These are phyloP conservation scores for Waitea zeae DNA, from an alignment of 1,284 basidiomycete genomes.

Conservation along the genomic window DNA sequence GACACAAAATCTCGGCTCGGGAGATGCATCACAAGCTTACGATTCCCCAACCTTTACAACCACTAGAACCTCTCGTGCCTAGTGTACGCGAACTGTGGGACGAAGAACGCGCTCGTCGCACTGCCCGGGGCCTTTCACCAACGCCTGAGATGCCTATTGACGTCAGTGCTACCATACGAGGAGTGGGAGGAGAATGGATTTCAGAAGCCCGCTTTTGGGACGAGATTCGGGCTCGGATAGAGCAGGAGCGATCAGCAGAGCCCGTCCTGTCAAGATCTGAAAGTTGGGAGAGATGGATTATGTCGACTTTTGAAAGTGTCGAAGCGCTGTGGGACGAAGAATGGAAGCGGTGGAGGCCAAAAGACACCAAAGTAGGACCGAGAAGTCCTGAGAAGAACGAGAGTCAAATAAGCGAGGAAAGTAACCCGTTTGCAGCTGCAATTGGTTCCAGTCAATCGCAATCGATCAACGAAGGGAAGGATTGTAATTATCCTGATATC, in stretches of 20 bases:
- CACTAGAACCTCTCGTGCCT: constrained; percentile 67
- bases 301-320: constrained; percentile 80
- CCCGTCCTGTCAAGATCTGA: constrained; percentile 12
- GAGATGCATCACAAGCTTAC: constrained; percentile 60
- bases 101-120: constrained; percentile 67
- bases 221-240: constrained; percentile 36
- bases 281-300: constrained; percentile 47
- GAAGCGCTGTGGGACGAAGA: constrained; percentile 56
- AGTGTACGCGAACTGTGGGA: constrained; percentile 92
- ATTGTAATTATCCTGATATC: neutral
- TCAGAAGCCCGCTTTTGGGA: constrained; percentile 57
- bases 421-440: no score
- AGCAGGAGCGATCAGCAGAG: constrained; percentile 18
- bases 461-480: neutral
- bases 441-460: no score
- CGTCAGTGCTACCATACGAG: constrained; percentile 38
- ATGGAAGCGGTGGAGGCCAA: constrained; percentile 29
- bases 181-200: constrained; percentile 43
- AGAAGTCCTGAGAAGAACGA: neutral
- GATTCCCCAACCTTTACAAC: constrained; percentile 30
- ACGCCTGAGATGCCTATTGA: constrained; percentile 53
- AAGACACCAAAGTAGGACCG: neutral
- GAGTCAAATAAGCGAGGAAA: no score
- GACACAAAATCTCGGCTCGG: constrained; percentile 46
- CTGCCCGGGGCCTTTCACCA: constrained; percentile 44